Evolutionary conservation across 2,329 filamentous ascomycete genomes (phyloP), one percentile per base, ranked within the genome.

Genomic region (Xylariomycetidae sp.): DNA sequence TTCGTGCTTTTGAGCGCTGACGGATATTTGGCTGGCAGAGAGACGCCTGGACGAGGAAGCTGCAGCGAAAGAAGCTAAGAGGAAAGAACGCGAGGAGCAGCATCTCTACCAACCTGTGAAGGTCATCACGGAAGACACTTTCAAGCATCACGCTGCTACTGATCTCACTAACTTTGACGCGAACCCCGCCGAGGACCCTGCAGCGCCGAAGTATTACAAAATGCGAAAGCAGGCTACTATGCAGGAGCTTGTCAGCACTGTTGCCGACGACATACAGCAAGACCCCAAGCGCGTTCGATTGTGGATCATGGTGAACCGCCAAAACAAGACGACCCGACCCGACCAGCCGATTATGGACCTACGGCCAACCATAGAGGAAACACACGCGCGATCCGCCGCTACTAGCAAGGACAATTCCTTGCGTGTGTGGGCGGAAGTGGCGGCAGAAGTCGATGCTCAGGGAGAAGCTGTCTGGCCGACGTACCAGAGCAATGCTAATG

Each of bases 291-390:
- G 76, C 40, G 63, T 96, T 16, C 78, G 92, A 15, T 74, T 95
- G 13, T 98, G 92, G 93, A 78, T 87, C 34, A 95, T 98, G 89
- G 92, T 98, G 1, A 96, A 95, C 55, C 82, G 92, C 9, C 92
- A 98, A 58, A 98, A 98, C 57, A 95, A 95, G 61, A 98, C 92
- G 0, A 82, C 87, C 23, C 79, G 92, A 13, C 92, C 93, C 0
- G 92, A 98, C 54, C 81, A 86, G 38, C 85, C 88, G 0, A 79
- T 98, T 30, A 76, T 76, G 56, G 88, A 94, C 52, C 64, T 78
- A 2, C 72, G 81, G 5, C 82, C 86, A 57, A 89, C 80, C 0
- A 67, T 92, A 10, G 85, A 89, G 47, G 88, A 95, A 37, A 65
- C 67, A 0, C 75, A 66, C 43, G 55, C 59, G 10, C 63, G 70